Evolutionary conservation across 768 basidiomycete species (phyloP).

Genomic region (Udeniomyces megalosporus): DNA sequence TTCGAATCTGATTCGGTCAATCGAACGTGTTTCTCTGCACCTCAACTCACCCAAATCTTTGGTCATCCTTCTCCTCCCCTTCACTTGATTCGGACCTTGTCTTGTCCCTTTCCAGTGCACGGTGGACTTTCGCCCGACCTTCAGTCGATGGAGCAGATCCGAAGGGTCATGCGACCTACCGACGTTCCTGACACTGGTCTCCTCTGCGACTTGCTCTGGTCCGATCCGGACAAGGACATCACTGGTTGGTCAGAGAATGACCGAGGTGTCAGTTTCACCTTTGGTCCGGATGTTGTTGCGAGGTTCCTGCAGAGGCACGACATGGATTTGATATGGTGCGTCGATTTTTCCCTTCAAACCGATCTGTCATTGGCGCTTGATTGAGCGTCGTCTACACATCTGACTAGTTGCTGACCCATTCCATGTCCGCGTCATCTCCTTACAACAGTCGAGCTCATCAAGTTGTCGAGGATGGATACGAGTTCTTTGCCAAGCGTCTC

Average conservation of each 20-base stretch:
- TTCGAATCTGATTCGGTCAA: too few species aligned
- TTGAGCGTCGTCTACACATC: too few species aligned
- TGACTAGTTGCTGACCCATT: too few species aligned
- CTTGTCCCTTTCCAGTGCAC: neutral
- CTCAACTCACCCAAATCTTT: too few species aligned
- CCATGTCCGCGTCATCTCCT: too few species aligned
- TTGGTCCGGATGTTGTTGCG: slow-evolving; percentile 18
- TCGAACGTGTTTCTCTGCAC: too few species aligned
- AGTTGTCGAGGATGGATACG: slow-evolving; percentile 51
- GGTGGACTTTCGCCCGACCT: slow-evolving; percentile 16
- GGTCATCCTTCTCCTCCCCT: neutral
- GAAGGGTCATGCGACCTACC: slow-evolving; percentile 20
- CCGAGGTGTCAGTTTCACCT: slow-evolving; percentile 17
- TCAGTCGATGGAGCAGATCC: slow-evolving; percentile 18
- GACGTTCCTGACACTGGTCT: slow-evolving; percentile 29
- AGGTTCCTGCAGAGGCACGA: slow-evolving; percentile 19
- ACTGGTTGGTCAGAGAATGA: slow-evolving; percentile 18
- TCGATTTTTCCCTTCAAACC: neutral
- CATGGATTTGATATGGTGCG: slow-evolving; percentile 15
- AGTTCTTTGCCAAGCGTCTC: slow-evolving; percentile 20
- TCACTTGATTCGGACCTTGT: neutral
- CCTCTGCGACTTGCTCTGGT: slow-evolving; percentile 20
- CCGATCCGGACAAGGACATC: slow-evolving; percentile 19
- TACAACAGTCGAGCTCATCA: slow-evolving; percentile 25
- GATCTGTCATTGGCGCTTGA: neutral